Conservation (phyloP, 23 red algal genomes). For the Cyanidiococcus yangmingshanensis region DNA sequence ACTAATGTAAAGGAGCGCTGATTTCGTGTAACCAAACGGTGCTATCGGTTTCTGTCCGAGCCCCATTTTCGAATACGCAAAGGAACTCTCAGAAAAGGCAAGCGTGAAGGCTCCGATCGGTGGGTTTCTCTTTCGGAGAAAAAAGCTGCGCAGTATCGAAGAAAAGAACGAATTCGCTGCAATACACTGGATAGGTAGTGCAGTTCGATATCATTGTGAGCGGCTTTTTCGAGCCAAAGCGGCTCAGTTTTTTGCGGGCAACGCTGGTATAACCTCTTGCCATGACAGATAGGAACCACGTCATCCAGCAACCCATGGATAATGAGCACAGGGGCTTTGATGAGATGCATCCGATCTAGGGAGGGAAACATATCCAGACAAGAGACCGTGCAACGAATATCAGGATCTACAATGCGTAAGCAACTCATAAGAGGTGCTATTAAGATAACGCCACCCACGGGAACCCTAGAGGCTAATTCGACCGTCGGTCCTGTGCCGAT, state of each 20-base stretch:
- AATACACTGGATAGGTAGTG: neutral
- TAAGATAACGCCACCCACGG: conserved; percentile 44
- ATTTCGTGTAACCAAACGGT: too few species aligned
- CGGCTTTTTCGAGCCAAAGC: conserved; percentile 6
- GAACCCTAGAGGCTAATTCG: conserved; percentile 25
- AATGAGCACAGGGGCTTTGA: conserved; percentile 48
- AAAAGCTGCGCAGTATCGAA: conserved; percentile 7
- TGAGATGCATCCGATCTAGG: conserved; percentile 32
- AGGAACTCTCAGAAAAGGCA: too few species aligned
- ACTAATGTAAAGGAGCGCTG: too few species aligned
- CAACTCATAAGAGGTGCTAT: conserved; percentile 39
- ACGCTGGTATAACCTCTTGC: neutral
- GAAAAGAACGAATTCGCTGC: neutral
- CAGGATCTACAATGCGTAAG: conserved; percentile 40
- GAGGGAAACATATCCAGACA: conserved; percentile 66
- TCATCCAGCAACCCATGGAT: conserved; percentile 62
- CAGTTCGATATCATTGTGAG: conserved; percentile 14
- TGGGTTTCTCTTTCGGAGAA: neutral
- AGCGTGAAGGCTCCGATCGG: neutral
- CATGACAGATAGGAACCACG: conserved; percentile 39
- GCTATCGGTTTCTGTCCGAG: too few species aligned
- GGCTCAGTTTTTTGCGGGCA: neutral
- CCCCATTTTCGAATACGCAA: too few species aligned
- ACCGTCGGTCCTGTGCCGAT: conserved; percentile 56
- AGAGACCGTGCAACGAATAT: conserved; percentile 26